These are phyloP conservation scores for Gomphus sp. DNA, from an alignment of 1,284 basidiomycete species.

Conservation along the genomic window DNA sequence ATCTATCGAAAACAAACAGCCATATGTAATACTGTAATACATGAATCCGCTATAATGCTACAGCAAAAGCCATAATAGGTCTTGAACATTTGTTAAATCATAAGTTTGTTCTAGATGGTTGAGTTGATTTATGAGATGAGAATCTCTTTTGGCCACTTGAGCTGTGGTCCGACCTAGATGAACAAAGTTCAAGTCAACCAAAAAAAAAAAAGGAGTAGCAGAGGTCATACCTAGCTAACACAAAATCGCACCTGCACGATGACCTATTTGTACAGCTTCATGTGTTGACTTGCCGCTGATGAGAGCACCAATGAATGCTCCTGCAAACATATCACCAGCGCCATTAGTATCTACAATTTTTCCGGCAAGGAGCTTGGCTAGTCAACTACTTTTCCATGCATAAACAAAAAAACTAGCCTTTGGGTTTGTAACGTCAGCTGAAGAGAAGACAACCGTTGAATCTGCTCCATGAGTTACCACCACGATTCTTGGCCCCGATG, in stretches of 20 bases:
- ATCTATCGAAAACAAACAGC: too few species aligned
- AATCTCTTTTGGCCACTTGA: conserved; percentile 69
- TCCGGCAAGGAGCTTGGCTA: conserved; percentile 42
- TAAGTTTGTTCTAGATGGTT: neutral
- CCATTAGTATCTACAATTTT: conserved; percentile 97
- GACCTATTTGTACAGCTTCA: conserved; percentile 78
- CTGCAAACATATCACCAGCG: conserved; percentile 99
- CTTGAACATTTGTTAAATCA: neutral
- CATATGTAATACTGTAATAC: too few species aligned
- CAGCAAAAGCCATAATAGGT: neutral
- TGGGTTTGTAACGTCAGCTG: conserved; percentile 42
- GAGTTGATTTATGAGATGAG: conserved; percentile 36
- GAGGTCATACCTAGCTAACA: conserved; percentile 64
- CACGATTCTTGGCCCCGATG: conserved; percentile 70
- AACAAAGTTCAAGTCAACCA: neutral
- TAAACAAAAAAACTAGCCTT: conserved; percentile 28
- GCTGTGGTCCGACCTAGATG: conserved; percentile 62
- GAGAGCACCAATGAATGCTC: conserved; percentile 87
- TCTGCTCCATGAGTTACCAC: conserved; percentile 89
- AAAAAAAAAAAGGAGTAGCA: neutral
- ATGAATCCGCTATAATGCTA: conserved; percentile 10
- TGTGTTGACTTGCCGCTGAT: conserved; percentile 76
- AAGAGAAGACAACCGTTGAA: conserved; percentile 72
- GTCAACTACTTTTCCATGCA: conserved; percentile 7
- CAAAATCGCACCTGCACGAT: conserved; percentile 87